phyloP scores from a whole-genome alignment of 2,329 filamentous ascomycete species.

The Sporothrix inflata region DNA sequence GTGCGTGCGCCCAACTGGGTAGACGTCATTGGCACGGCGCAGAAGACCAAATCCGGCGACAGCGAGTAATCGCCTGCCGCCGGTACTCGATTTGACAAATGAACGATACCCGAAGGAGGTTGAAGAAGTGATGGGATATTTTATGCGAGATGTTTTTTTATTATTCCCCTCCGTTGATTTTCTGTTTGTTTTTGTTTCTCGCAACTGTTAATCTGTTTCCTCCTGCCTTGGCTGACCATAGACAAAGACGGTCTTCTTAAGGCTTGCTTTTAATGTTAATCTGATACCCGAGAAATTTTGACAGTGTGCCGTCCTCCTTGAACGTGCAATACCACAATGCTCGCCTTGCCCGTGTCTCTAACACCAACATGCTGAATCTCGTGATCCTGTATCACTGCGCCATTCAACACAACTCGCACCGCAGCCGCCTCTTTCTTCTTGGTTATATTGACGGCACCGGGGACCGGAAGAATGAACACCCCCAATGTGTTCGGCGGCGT shows the following conservation, averaged over 20 bases:
- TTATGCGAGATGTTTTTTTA: background rate
- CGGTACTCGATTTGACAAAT: background rate
- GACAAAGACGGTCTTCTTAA: background rate
- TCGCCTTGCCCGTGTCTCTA: background rate
- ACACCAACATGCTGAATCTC: background rate
- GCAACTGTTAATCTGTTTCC: background rate
- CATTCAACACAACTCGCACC: background rate
- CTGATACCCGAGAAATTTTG: background rate
- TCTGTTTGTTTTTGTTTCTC: background rate
- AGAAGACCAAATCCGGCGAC: background rate
- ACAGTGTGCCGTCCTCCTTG: background rate
- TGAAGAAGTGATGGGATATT: background rate
- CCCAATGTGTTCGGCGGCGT: background rate
- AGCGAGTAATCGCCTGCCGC: background rate
- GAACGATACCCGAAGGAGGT: background rate
- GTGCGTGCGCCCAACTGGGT: conserved; percentile 48
- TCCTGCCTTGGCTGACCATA: background rate
- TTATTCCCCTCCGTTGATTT: background rate
- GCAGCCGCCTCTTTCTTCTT: background rate
- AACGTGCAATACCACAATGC: background rate
- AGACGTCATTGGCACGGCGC: conserved; percentile 45
- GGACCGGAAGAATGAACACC: background rate
- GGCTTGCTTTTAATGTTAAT: background rate
- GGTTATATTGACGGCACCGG: background rate
- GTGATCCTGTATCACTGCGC: background rate